Conservation (phyloP, 2,329 filamentous ascomycete genomes). For the Aspergillus luchuensis region DNA sequence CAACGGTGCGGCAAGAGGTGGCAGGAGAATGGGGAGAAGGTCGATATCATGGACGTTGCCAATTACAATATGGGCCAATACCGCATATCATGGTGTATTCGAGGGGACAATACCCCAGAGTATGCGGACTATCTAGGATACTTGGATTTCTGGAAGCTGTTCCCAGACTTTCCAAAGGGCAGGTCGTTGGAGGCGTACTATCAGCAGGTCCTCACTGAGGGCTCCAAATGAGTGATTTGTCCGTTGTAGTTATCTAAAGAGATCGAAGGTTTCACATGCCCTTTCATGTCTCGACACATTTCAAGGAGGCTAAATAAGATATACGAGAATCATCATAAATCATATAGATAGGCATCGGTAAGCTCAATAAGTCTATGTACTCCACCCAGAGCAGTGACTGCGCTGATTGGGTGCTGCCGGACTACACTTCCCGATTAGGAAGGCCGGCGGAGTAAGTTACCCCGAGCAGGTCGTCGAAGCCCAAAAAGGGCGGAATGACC, state of each 20-base stretch:
- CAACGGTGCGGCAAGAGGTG: neutral
- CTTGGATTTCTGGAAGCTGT: conserved; percentile 51
- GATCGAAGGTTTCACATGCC: too few relatives aligned
- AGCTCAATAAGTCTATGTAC: too few relatives aligned
- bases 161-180: conserved; percentile 40
- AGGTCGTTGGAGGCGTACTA: neutral
- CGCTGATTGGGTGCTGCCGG: neutral
- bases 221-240: neutral
- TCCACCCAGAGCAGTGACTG: too few relatives aligned
- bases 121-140: conserved; percentile 55
- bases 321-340: too few relatives aligned
- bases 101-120: conserved; percentile 53
- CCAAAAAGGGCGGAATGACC: too few relatives aligned
- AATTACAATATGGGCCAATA: neutral
- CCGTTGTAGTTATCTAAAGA: too few relatives aligned
- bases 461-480: neutral
- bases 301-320: too few relatives aligned
- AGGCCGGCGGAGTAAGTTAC: neutral
- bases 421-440: neutral
- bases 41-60: neutral
- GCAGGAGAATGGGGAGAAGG: neutral
- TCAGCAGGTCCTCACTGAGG: neutral
- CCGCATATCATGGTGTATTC: conserved; percentile 39
- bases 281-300: too few relatives aligned
- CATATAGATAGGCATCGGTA: too few relatives aligned